These are phyloP conservation scores for Peronosclerospora sorghi DNA, from an alignment of 352 stramenopile species.

Conservation along the genomic window DNA sequence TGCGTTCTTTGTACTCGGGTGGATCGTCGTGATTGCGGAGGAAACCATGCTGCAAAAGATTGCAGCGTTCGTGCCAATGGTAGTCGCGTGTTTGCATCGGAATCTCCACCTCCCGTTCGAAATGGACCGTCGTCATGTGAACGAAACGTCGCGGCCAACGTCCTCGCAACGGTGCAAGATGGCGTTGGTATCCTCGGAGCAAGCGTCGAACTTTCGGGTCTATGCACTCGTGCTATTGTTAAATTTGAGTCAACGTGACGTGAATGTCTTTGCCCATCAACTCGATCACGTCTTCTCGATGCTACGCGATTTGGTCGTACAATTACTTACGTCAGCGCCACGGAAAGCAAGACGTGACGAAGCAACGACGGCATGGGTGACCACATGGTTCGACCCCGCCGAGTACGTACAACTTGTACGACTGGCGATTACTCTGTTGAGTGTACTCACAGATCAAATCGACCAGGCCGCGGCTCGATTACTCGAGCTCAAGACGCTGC, in stretches of 20 bases:
- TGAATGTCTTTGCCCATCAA: conserved; percentile 19
- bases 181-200: conserved; percentile 25
- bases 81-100: conserved; percentile 31
- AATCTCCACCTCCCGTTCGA: conserved; percentile 22
- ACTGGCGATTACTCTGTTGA: conserved; percentile 39
- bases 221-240: conserved; percentile 67
- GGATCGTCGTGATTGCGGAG: conserved; percentile 60
- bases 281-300: conserved; percentile 21
- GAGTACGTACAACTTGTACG: conserved; percentile 55
- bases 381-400: conserved; percentile 10
- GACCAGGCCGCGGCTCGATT: conserved; percentile 19
- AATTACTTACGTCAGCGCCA: conserved; percentile 14
- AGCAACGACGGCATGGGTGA: not conserved
- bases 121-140: not conserved
- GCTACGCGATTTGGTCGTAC: conserved; percentile 24
- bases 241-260: conserved; percentile 57
- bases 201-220: conserved; percentile 53
- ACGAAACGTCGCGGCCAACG: not conserved
- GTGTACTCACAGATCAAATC: conserved; percentile 36
- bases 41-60: conserved; percentile 28
- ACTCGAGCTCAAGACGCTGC: conserved; percentile 30
- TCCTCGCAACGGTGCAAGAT: conserved; percentile 3
- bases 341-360: conserved; percentile 4
- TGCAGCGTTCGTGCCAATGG: conserved; percentile 29
- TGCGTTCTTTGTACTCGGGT: conserved; percentile 63